A percentile compares a stretch with the other conserved stretches of the same genome.
These are phyloP conservation scores for Elongisporangium anandrum DNA, from an alignment of 352 stramenopile genomes.

Conservation along the genomic window DNA sequence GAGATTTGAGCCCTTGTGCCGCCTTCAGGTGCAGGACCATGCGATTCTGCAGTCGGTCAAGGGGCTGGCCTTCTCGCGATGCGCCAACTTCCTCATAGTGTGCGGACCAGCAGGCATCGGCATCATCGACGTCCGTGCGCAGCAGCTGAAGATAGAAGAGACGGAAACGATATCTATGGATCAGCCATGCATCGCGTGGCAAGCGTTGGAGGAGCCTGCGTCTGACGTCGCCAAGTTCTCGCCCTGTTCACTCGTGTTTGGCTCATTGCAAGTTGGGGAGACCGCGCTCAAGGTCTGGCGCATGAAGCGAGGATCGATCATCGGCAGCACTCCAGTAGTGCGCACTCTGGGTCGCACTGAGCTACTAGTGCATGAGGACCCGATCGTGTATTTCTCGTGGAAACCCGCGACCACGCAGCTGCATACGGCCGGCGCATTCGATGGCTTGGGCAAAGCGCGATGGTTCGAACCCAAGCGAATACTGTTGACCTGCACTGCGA, in stretches of 20 bases:
- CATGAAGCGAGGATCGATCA: constrained; percentile 16
- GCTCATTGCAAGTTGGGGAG: constrained; percentile 27
- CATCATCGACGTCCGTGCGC: constrained; percentile 44
- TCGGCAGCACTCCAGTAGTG: not conserved
- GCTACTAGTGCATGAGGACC: constrained; percentile 45
- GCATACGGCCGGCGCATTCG: constrained; percentile 41
- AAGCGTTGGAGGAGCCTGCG: constrained; percentile 1
- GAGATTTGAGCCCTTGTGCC: constrained; percentile 40
- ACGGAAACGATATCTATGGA: constrained; percentile 7
- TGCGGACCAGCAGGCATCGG: constrained; percentile 37
- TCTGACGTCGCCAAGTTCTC: constrained; percentile 74
- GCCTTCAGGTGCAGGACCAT: constrained; percentile 27
- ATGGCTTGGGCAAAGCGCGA: constrained; percentile 51
- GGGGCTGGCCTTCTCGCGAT: constrained; percentile 61
- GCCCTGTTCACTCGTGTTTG: constrained; percentile 64
- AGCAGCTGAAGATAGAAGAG: constrained; percentile 3
- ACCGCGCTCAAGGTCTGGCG: constrained; percentile 53
- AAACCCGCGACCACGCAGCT: constrained; percentile 66
- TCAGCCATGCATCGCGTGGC: constrained; percentile 16
- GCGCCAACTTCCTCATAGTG: constrained; percentile 51
- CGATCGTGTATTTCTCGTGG: constrained; percentile 77
- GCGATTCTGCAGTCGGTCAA: constrained; percentile 16
- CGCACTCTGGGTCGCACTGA: constrained; percentile 25
- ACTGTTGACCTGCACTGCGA: constrained; percentile 64
- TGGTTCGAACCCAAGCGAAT: constrained; percentile 75